Evolutionary conservation across 306 rosid species (phyloP).

Genomic region (Biancaea sappan): DNA sequence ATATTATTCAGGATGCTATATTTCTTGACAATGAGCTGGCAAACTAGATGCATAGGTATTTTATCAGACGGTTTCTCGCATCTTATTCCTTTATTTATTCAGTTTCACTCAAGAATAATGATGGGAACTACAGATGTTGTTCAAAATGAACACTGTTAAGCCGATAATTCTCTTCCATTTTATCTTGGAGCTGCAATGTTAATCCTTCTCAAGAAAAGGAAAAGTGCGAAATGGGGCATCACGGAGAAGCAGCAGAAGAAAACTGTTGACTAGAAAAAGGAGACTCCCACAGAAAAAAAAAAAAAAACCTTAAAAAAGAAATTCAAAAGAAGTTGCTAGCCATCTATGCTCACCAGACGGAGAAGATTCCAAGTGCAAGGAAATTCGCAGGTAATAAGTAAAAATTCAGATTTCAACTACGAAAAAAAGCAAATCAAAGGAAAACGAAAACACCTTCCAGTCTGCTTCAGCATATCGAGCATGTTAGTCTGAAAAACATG

Average conservation of each 20-base stretch:
- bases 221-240: neutral
- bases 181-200: neutral
- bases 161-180: neutral
- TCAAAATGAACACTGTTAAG: neutral
- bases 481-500: constrained; percentile 96
- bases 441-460: constrained; percentile 67
- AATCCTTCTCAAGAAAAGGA: neutral
- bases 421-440: neutral
- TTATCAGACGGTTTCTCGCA: neutral
- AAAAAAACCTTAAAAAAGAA: no score
- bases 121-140: neutral
- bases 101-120: neutral
- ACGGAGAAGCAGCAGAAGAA: neutral
- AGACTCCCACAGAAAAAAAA: no score
- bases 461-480: constrained; percentile 97
- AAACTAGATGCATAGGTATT: no score
- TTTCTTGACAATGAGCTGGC: no score
- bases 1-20: no score
- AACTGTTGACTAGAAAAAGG: no score
- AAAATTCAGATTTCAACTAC: neutral
- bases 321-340: no score
- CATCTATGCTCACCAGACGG: neutral
- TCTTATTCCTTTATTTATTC: neutral
- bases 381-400: neutral
- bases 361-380: neutral